Evolutionary conservation across 805 yeast genomes (phyloP).

Genomic region (Suhomyces emberorum): DNA sequence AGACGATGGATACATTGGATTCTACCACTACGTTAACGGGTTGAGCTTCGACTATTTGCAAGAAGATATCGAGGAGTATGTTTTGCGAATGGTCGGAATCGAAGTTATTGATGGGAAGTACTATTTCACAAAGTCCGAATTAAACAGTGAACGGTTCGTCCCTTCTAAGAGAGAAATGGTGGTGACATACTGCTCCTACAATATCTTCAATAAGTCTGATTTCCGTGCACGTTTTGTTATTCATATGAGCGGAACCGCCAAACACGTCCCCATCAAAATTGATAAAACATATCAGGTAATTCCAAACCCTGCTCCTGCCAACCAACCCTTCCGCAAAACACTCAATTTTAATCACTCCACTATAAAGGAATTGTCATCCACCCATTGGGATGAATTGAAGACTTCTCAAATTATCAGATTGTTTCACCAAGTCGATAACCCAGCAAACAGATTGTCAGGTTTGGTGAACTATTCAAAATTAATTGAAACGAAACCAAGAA

Average conservation of each 20-base stretch:
- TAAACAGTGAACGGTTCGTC: slow-evolving; percentile 2
- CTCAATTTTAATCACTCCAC: slow-evolving; percentile 14
- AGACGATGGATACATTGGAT: slow-evolving; percentile 41
- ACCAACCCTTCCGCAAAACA: slow-evolving; percentile 11
- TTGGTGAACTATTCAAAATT: slow-evolving; percentile 46
- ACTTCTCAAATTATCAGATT: slow-evolving; percentile 58
- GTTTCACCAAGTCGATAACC: slow-evolving; percentile 49
- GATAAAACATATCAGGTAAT: slow-evolving; percentile 32
- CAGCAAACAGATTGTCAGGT: slow-evolving; percentile 57
- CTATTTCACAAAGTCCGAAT: slow-evolving; percentile 14
- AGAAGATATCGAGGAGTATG: slow-evolving; percentile 26
- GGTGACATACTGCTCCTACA: slow-evolving; percentile 65
- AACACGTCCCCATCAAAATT: slow-evolving; percentile 23
- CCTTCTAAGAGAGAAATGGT: slow-evolving; percentile 25
- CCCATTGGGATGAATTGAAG: slow-evolving; percentile 59
- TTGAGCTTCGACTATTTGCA: slow-evolving; percentile 18
- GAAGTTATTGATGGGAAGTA: slow-evolving; percentile 14
- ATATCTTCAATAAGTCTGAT: slow-evolving; percentile 71
- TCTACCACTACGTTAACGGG: slow-evolving; percentile 39
- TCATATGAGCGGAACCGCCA: slow-evolving; percentile 9
- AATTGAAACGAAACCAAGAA: slow-evolving; percentile 19
- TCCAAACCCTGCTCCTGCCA: slow-evolving; percentile 9
- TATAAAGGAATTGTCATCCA: slow-evolving; percentile 13
- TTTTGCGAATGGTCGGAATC: slow-evolving; percentile 27
- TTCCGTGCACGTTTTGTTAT: slow-evolving; percentile 60